A percentile compares a stretch with the other conserved stretches of the same genome.
These are phyloP conservation scores for Penicillium ochrochloron DNA, from an alignment of 495 filamentous ascomycete genomes.

Conservation along the genomic window DNA sequence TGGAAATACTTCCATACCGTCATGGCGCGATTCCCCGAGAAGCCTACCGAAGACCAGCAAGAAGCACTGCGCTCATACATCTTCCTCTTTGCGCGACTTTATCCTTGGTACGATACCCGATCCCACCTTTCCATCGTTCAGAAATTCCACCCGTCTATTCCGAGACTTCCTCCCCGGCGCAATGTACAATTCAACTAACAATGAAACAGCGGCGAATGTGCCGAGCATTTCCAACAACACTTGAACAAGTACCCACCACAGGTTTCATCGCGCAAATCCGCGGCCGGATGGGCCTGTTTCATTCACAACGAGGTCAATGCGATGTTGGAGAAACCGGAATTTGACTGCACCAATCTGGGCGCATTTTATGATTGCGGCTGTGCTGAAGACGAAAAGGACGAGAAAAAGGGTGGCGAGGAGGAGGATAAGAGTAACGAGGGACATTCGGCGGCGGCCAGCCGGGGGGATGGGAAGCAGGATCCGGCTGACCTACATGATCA, in stretches of 20 bases:
- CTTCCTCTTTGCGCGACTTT: conserved; percentile 87
- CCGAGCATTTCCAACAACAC: conserved; percentile 84
- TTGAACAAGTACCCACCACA: conserved; percentile 88
- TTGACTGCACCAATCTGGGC: conserved; percentile 88
- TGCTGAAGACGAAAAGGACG: conserved; percentile 65
- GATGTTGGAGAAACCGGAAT: conserved; percentile 76
- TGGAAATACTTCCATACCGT: conserved; percentile 97
- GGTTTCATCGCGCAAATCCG: conserved; percentile 78
- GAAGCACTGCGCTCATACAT: conserved; percentile 83
- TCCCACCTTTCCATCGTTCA: not conserved
- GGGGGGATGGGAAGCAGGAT: conserved; percentile 15
- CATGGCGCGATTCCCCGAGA: conserved; percentile 89
- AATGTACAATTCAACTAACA: conserved; percentile 23
- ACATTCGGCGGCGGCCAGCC: conserved; percentile 13
- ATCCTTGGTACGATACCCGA: conserved; percentile 68
- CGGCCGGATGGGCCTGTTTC: conserved; percentile 90
- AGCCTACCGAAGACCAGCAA: conserved; percentile 81
- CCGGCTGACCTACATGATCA: conserved; percentile 21
- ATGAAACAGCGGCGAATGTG: conserved; percentile 81
- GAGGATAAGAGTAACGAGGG: conserved; percentile 16
- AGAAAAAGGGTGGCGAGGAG: conserved; percentile 21
- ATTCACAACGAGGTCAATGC: conserved; percentile 96
- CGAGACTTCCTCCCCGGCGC: not conserved
- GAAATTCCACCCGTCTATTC: not conserved
- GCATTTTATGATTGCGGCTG: conserved; percentile 97